Evolutionary conservation across 1,139 yeast genomes (phyloP).

Genomic region (Kluyveromyces marxianus): DNA sequence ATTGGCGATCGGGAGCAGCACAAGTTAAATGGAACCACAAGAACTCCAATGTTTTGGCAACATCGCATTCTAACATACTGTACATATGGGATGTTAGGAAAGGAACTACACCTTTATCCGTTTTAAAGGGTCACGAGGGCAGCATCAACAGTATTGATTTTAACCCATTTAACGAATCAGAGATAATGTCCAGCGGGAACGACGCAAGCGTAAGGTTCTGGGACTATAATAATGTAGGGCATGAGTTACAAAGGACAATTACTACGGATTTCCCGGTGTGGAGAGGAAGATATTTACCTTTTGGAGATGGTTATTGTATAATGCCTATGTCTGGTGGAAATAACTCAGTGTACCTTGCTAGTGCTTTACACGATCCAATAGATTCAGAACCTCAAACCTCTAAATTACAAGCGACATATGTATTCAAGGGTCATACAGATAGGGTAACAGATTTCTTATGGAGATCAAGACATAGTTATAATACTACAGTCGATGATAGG

Average conservation of each 20-base stretch:
- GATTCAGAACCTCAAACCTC: conserved; percentile 33
- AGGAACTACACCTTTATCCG: conserved; percentile 67
- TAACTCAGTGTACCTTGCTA: conserved; percentile 62
- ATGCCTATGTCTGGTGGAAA: conserved; percentile 89
- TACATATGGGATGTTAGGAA: conserved; percentile 84
- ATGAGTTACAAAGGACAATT: conserved; percentile 51
- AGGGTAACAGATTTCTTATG: conserved; percentile 84
- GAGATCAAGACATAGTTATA: conserved; percentile 52
- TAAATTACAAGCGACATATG: conserved; percentile 49
- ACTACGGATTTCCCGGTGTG: conserved; percentile 78
- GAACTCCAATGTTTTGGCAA: conserved; percentile 71
- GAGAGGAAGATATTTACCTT: conserved; percentile 81
- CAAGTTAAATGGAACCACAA: conserved; percentile 90
- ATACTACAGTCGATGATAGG: conserved; percentile 50
- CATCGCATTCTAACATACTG: conserved; percentile 74
- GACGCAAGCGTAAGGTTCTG: conserved; percentile 84
- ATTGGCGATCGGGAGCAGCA: conserved; percentile 91
- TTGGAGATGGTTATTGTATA: conserved; percentile 84
- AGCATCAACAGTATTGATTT: conserved; percentile 88
- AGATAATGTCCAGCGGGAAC: conserved; percentile 73
- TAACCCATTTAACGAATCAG: conserved; percentile 49
- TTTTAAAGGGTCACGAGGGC: conserved; percentile 66
- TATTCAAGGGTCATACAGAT: conserved; percentile 75
- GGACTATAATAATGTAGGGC: conserved; percentile 46
- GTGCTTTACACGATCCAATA: conserved; percentile 31